These are phyloP conservation scores for Aspergillus sp. DNA, from an alignment of 2,329 filamentous ascomycete genomes.

Conservation along the genomic window DNA sequence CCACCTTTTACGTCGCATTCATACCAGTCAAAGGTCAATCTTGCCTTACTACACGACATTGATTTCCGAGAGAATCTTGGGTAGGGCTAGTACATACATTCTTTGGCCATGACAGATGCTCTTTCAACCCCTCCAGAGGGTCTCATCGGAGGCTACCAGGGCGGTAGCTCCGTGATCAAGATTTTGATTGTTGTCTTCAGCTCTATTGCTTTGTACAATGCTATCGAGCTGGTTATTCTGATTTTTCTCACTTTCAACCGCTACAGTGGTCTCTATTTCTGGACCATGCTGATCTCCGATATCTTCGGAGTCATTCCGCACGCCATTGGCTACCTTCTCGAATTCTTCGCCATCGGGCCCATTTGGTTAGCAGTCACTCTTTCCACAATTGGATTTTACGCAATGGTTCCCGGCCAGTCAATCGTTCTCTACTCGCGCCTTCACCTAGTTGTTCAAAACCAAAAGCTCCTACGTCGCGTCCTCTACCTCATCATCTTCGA, in stretches of 20 bases:
- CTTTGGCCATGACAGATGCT: slow-evolving; percentile 8
- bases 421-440: slow-evolving; percentile 64
- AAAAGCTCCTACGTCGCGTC: slow-evolving; percentile 48
- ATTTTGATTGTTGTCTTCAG: slow-evolving; percentile 34
- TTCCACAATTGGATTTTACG: slow-evolving; percentile 55
- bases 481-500: slow-evolving; percentile 60
- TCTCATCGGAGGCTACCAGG: slow-evolving; percentile 28
- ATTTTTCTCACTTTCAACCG: slow-evolving; percentile 39
- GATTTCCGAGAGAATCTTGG: not conserved
- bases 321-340: slow-evolving; percentile 41
- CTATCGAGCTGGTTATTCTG: slow-evolving; percentile 41
- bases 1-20: not conserved
- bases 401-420: slow-evolving; percentile 62
- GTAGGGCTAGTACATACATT: not conserved
- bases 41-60: not conserved
- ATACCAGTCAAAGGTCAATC: not conserved
- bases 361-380: slow-evolving; percentile 39
- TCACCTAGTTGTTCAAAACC: slow-evolving; percentile 57
- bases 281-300: slow-evolving; percentile 38
- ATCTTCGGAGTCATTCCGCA: slow-evolving; percentile 37
- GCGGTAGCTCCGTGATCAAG: slow-evolving; percentile 21
- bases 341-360: slow-evolving; percentile 35
- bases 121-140: slow-evolving; percentile 28
- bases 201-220: slow-evolving; percentile 50
- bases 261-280: slow-evolving; percentile 43